Conservation (phyloP, 2,329 filamentous ascomycete genomes). For the Trichophaea hybrida region DNA sequence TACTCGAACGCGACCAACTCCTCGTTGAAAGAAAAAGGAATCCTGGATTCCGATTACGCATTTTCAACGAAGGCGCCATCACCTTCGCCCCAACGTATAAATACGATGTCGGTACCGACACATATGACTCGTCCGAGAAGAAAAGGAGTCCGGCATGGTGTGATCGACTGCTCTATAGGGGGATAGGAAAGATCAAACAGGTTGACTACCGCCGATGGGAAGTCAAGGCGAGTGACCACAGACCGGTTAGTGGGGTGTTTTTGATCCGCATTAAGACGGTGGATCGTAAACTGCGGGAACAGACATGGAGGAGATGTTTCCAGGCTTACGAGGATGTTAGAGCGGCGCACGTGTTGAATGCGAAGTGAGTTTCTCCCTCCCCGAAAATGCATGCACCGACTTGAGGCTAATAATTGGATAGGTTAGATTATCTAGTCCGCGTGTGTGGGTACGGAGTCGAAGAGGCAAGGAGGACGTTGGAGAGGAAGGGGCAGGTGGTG, state of each 20-base stretch:
- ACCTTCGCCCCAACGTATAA: constrained; percentile 95
- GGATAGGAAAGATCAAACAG: constrained; percentile 68
- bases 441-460: constrained; percentile 44
- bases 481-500: constrained; percentile 17
- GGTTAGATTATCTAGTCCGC: constrained; percentile 50
- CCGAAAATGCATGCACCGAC: constrained; percentile 1
- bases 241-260: constrained; percentile 79
- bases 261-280: constrained; percentile 74
- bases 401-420: constrained; percentile 27
- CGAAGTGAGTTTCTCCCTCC: constrained; percentile 50
- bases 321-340: constrained; percentile 60
- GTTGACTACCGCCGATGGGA: constrained; percentile 80
- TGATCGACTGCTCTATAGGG: constrained; percentile 78
- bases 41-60: constrained; percentile 71
- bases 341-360: constrained; percentile 51
- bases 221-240: constrained; percentile 78
- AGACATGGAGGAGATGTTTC: constrained; percentile 58
- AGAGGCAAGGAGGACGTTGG: constrained; percentile 38
- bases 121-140: constrained; percentile 90
- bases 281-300: constrained; percentile 48
- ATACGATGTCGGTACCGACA: constrained; percentile 90
- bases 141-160: constrained; percentile 91
- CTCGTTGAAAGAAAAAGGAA: constrained; percentile 80
- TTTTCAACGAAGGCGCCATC: constrained; percentile 83
- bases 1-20: constrained; percentile 86